A percentile compares a stretch with the other conserved stretches of the same genome.
These are phyloP conservation scores for Phoenix roebelenii DNA, from an alignment of 176 grass and related monocot species.

Conservation along the genomic window DNA sequence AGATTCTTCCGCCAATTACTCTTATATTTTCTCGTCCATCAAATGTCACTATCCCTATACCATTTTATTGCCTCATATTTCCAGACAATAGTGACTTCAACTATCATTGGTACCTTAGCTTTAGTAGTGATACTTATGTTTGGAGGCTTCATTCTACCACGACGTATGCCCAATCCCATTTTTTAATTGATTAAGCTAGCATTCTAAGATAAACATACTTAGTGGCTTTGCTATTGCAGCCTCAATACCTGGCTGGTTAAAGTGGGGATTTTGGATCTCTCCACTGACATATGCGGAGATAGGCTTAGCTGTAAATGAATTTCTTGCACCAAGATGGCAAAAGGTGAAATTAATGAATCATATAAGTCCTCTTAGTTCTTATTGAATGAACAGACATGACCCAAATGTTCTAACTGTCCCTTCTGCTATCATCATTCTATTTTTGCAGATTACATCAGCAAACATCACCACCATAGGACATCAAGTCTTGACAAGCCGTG, in stretches of 20 bases:
- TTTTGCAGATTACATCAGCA: constrained; percentile 23
- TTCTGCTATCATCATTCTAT: neutral
- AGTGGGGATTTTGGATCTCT: constrained; percentile 90
- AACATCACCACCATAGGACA: constrained; percentile 35
- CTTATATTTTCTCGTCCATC: constrained; percentile 42
- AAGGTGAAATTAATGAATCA: constrained; percentile 27
- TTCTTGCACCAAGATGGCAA: constrained; percentile 72
- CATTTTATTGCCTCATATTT: constrained; percentile 44
- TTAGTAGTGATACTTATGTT: constrained; percentile 33
- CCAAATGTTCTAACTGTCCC: no score
- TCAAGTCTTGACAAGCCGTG: constrained; percentile 38
- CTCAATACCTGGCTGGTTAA: constrained; percentile 65
- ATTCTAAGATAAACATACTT: no score
- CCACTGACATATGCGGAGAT: constrained; percentile 74
- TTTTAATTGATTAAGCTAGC: constrained; percentile 1
- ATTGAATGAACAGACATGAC: no score
- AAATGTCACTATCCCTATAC: constrained; percentile 42
- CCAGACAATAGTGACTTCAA: constrained; percentile 36
- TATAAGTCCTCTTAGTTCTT: no score
- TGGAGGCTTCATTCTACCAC: constrained; percentile 70
- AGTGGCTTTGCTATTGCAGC: constrained; percentile 16
- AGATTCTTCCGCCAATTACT: constrained; percentile 65
- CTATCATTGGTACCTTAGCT: constrained; percentile 21
- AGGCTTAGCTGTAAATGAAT: constrained; percentile 74
- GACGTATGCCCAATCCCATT: constrained; percentile 28